These are phyloP conservation scores for Ophiostoma pallidulum DNA, from an alignment of 2,329 filamentous ascomycete genomes.

Conservation along the genomic window DNA sequence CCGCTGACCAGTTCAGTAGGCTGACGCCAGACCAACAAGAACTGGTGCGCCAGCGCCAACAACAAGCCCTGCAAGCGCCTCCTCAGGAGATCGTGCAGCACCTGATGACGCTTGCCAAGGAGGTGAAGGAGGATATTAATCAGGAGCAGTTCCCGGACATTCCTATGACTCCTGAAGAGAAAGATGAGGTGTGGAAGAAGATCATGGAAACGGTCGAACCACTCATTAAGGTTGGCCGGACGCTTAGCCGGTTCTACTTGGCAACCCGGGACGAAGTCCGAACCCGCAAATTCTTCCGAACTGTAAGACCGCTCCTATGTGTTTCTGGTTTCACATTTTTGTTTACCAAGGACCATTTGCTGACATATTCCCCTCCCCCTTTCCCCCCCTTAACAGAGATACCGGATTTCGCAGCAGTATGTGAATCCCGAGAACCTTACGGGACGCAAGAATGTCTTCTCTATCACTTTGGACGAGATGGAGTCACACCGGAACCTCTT, in stretches of 20 bases:
- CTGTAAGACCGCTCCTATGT: conserved; percentile 30
- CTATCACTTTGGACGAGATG: conserved; percentile 41
- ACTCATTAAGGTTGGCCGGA: conserved; percentile 36
- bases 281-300: conserved; percentile 43
- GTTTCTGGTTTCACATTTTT: background rate
- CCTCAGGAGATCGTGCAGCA: conserved; percentile 30
- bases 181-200: conserved; percentile 34
- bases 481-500: conserved; percentile 39
- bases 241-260: conserved; percentile 27
- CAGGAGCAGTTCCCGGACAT: conserved; percentile 37
- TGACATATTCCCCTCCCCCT: background rate
- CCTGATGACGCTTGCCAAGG: conserved; percentile 23
- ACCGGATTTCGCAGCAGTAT: conserved; percentile 45
- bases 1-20: conserved; percentile 30
- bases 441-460: conserved; percentile 39
- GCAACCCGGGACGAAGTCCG: conserved; percentile 39
- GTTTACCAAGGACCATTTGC: too few species aligned
- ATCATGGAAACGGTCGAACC: conserved; percentile 32
- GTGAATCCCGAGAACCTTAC: conserved; percentile 37
- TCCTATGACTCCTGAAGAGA: conserved; percentile 35
- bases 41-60: conserved; percentile 19
- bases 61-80: conserved; percentile 17
- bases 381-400: conserved; percentile 31
- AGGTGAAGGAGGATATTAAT: conserved; percentile 27
- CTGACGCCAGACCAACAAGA: conserved; percentile 34